Conservation (phyloP, 1,284 basidiomycete genomes). For the Rhodotorula sp. region DNA sequence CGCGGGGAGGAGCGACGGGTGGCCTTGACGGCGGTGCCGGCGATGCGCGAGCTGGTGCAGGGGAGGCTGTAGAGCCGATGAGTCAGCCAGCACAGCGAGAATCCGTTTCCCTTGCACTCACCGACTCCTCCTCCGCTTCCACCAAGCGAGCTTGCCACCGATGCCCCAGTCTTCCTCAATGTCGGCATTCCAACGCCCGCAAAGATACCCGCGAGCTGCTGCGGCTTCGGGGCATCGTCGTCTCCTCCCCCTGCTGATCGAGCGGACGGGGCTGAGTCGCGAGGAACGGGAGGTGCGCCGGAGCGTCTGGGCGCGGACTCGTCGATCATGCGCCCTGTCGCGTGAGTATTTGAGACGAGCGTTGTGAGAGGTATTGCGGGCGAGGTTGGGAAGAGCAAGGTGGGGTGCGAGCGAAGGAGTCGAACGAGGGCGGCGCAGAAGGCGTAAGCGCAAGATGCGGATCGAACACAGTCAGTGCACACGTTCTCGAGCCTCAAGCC, state of each 20-base stretch:
- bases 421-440: too few species aligned
- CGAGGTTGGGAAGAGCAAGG: neutral
- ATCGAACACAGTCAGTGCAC: neutral
- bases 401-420: neutral
- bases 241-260: constrained; percentile 3
- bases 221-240: neutral
- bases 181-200: constrained; percentile 40
- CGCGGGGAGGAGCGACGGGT: constrained; percentile 6
- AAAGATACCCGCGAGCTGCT: constrained; percentile 36
- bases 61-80: neutral
- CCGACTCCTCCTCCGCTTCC: neutral
- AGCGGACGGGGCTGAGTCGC: neutral
- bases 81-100: neutral
- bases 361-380: neutral
- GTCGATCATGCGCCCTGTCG: constrained; percentile 9
- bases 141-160: constrained; percentile 7
- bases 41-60: neutral
- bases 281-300: neutral
- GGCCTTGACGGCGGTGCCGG: neutral
- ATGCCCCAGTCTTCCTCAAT: constrained; percentile 30
- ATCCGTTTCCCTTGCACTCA: neutral
- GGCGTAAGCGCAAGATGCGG: too few species aligned
- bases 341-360: too few species aligned
- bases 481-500: too few species aligned
- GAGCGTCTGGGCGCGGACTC: neutral